Evolutionary conservation across 306 rosid species (phyloP).

Genomic region (Crataegus laevigata): DNA sequence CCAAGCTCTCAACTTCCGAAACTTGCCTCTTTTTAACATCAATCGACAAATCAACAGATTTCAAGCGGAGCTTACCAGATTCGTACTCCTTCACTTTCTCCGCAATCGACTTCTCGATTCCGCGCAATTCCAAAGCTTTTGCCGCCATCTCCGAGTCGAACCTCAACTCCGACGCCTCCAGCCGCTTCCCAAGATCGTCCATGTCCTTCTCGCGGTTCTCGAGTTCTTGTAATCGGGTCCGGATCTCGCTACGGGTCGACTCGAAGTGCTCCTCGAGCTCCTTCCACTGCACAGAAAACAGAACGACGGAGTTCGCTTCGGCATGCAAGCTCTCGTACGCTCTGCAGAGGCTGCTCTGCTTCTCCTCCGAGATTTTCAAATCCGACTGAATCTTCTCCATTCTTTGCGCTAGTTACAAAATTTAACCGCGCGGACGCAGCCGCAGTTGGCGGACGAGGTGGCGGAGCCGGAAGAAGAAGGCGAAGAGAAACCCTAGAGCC

Average conservation of each 20-base stretch:
- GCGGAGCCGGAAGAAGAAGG: background rate
- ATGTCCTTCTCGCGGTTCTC: conserved; percentile 3
- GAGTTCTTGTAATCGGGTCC: background rate
- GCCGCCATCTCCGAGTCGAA: background rate
- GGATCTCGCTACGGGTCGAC: conserved; percentile 11
- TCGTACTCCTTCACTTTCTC: background rate
- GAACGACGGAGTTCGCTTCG: conserved; percentile 22
- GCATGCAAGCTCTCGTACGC: conserved; percentile 23
- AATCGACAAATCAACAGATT: background rate
- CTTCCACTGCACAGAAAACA: conserved; percentile 8
- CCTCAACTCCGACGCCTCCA: background rate
- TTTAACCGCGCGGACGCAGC: background rate
- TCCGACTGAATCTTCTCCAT: background rate
- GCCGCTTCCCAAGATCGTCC: background rate
- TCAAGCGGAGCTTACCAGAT: background rate
- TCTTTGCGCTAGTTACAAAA: background rate
- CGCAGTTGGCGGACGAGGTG: background rate
- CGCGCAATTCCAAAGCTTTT: background rate
- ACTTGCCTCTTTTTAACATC: background rate
- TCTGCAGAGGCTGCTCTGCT: conserved; percentile 21
- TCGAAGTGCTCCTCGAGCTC: conserved; percentile 33
- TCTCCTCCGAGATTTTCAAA: conserved; percentile 19
- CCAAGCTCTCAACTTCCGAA: conserved; percentile 2
- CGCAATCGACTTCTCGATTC: background rate
- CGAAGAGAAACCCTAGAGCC: background rate